Evolutionary conservation across 202 grass and related monocot genomes (phyloP).

Genomic region (Panicum virgatum): DNA sequence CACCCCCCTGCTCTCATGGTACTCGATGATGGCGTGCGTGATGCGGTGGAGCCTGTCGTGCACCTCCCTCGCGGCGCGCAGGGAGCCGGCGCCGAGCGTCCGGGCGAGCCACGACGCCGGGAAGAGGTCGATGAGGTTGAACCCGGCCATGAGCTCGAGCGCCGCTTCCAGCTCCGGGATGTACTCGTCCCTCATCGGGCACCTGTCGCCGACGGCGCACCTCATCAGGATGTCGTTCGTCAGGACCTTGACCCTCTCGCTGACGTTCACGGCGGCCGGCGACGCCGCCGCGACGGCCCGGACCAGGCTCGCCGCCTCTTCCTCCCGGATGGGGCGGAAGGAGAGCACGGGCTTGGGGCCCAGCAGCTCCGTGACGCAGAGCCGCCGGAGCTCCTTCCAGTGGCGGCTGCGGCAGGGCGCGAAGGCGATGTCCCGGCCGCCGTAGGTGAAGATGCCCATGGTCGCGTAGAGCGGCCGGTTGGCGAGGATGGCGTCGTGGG

Average conservation of each 20-base stretch:
- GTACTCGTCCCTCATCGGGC: conserved; percentile 12
- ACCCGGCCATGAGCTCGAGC: conserved; percentile 12
- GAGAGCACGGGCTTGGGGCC: conserved; percentile 9
- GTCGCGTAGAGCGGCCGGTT: conserved; percentile 4
- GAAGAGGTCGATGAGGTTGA: conserved; percentile 35
- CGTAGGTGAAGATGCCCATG: conserved; percentile 5
- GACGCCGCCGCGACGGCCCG: not conserved
- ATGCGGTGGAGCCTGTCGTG: conserved; percentile 16
- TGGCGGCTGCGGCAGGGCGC: not conserved
- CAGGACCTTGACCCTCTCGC: not conserved
- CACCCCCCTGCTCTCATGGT: too few relatives aligned
- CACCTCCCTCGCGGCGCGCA: not conserved
- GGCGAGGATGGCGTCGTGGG: conserved; percentile 24
- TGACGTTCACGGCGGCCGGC: not conserved
- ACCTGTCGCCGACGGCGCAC: conserved; percentile 8
- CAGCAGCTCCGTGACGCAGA: conserved; percentile 31
- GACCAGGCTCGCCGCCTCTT: conserved; percentile 1
- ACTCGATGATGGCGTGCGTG: conserved; percentile 11
- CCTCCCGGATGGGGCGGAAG: conserved; percentile 30
- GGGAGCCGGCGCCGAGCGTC: not conserved
- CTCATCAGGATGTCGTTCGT: conserved; percentile 33
- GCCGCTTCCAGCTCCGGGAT: not conserved
- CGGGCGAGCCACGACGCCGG: conserved; percentile 13
- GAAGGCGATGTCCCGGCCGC: conserved; percentile 11
- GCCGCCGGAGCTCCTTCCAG: conserved; percentile 25